Evolutionary conservation across 2,329 filamentous ascomycete genomes (phyloP).

Genomic region (Colletotrichum trifolii): DNA sequence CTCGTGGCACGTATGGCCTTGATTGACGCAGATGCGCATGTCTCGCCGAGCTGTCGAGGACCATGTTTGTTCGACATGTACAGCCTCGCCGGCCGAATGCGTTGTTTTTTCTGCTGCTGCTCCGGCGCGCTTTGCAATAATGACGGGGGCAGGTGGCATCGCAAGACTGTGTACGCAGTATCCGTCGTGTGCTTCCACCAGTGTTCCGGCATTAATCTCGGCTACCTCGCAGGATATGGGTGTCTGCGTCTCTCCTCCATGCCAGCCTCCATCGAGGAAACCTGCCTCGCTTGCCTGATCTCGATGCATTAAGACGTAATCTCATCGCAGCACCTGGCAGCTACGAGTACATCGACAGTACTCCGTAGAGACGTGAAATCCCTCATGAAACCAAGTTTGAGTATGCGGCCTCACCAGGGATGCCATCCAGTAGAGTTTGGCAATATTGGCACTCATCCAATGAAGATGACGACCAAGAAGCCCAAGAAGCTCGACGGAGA

Average conservation of each 20-base stretch:
- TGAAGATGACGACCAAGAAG: slow-evolving; percentile 21
- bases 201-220: slow-evolving; percentile 34
- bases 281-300: slow-evolving; percentile 10
- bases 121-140: background rate
- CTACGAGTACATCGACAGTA: background rate
- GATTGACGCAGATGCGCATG: slow-evolving; percentile 11
- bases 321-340: slow-evolving; percentile 18
- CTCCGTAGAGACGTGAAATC: slow-evolving; percentile 21
- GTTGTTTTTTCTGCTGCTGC: slow-evolving; percentile 1
- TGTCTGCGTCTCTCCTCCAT: slow-evolving; percentile 1
- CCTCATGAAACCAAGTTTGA: slow-evolving; percentile 36
- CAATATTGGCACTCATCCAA: slow-evolving; percentile 25
- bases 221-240: slow-evolving; percentile 20
- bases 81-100: background rate
- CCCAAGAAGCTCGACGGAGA: slow-evolving; percentile 17
- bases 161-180: background rate
- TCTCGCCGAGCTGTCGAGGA: slow-evolving; percentile 1
- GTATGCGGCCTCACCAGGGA: slow-evolving; percentile 32
- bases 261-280: background rate
- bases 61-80: background rate
- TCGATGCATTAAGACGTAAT: slow-evolving; percentile 37
- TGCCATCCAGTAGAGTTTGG: slow-evolving; percentile 22
- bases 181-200: background rate
- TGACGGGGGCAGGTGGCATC: slow-evolving; percentile 19
- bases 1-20: slow-evolving; percentile 30